Percentiles rank a stretch among this genome's conserved stretches.
Evolutionary conservation across 2,329 filamentous ascomycete species (phyloP).

Genomic region (Colletotrichum sp.): DNA sequence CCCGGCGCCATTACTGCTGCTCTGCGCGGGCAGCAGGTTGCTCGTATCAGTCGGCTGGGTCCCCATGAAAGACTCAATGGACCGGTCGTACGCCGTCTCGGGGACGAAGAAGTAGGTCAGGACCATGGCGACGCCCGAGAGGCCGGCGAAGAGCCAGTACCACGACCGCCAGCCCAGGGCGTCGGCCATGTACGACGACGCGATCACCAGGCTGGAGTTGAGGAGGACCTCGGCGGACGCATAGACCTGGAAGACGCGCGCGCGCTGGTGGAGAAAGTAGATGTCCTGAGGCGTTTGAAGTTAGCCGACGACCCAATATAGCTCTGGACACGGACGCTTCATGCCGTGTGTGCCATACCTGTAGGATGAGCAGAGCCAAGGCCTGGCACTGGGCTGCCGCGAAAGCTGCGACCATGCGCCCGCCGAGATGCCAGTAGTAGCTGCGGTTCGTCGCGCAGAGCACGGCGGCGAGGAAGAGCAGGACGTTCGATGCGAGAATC

Average conservation of each 20-base stretch:
- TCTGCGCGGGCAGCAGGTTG: neutral
- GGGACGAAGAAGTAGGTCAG: conserved; percentile 13
- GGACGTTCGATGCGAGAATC: conserved; percentile 29
- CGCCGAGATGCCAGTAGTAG: conserved; percentile 13
- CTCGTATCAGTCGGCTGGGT: neutral
- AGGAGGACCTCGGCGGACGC: conserved; percentile 1
- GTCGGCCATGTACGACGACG: conserved; percentile 9
- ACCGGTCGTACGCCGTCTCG: conserved; percentile 14
- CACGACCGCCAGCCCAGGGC: neutral
- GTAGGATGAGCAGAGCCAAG: conserved; percentile 6
- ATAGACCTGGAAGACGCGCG: conserved; percentile 8
- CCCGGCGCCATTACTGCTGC: neutral
- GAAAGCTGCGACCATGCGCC: conserved; percentile 4
- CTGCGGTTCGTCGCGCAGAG: conserved; percentile 11
- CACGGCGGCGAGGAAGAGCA: conserved; percentile 30
- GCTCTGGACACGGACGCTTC: neutral
- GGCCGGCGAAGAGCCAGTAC: conserved; percentile 12
- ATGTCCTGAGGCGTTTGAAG: neutral
- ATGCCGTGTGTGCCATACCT: neutral
- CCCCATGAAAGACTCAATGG: conserved; percentile 6
- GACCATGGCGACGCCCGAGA: conserved; percentile 1
- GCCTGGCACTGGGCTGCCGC: conserved; percentile 4
- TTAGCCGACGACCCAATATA: neutral
- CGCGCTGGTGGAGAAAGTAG: conserved; percentile 14
- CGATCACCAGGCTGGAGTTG: conserved; percentile 7